Percentiles rank a stretch among this genome's conserved stretches.
These are phyloP conservation scores for Cnidoscolus chayamansa DNA, from an alignment of 441 rosid species.

Conservation along the genomic window DNA sequence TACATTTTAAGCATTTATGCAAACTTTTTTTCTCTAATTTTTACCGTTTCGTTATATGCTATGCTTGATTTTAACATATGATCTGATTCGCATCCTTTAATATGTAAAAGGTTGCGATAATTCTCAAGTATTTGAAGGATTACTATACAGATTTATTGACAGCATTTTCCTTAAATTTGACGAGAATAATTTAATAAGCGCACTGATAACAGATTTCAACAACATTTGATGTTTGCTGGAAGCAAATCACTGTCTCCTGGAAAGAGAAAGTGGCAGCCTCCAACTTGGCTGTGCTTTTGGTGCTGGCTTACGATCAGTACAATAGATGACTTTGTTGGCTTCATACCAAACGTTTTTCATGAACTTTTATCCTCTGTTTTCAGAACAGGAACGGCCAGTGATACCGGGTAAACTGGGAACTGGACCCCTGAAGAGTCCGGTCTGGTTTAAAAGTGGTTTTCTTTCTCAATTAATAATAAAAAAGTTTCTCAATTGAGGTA, in stretches of 20 bases:
- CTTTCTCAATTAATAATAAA: no score
- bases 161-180: neutral
- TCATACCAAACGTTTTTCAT: neutral
- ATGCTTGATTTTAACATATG: neutral
- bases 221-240: neutral
- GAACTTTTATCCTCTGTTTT: no score
- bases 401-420: no score
- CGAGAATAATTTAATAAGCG: neutral
- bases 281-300: neutral
- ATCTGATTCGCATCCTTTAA: neutral
- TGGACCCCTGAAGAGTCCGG: no score
- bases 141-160: no score
- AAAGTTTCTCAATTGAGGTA: no score
- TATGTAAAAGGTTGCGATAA: neutral
- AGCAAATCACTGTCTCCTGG: neutral
- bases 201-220: neutral
- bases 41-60: neutral
- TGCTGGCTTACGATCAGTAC: neutral
- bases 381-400: no score
- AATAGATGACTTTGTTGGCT: neutral
- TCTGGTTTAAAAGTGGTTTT: no score
- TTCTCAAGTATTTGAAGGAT: no score
- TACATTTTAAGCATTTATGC: neutral
- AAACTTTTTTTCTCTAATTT: constrained; percentile 26
- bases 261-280: neutral